A percentile compares a stretch with the other conserved stretches of the same genome.
Conservation (phyloP, 495 filamentous ascomycete genomes). For the Lepraria neglecta region DNA sequence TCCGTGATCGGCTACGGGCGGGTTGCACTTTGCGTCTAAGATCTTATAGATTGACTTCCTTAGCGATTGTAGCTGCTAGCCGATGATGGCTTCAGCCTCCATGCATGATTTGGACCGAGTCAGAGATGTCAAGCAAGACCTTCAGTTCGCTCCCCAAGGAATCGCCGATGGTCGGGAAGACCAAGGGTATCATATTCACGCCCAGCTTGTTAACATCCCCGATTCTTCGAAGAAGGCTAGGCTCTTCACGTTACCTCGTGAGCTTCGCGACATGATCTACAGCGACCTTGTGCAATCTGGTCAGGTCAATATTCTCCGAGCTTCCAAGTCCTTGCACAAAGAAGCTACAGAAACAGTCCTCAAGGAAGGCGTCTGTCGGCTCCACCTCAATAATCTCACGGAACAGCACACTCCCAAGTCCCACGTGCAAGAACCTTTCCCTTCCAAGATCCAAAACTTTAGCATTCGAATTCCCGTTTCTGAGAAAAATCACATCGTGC, state of each 20-base stretch:
- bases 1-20: too few relatives aligned
- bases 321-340: not conserved
- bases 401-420: not conserved
- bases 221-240: not conserved
- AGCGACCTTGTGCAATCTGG: not conserved
- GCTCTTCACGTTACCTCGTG: constrained; percentile 9
- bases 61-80: too few relatives aligned
- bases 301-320: not conserved
- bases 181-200: too few relatives aligned
- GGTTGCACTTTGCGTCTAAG: too few relatives aligned
- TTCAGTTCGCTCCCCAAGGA: too few relatives aligned
- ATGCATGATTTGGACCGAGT: too few relatives aligned
- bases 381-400: not conserved
- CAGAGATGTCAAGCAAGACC: too few relatives aligned
- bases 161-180: too few relatives aligned
- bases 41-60: too few relatives aligned
- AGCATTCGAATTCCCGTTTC: not conserved
- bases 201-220: not conserved
- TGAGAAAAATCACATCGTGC: too few relatives aligned
- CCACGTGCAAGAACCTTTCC: not conserved
- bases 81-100: too few relatives aligned
- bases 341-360: not conserved
- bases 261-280: constrained; percentile 6
- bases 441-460: not conserved
- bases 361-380: not conserved